These are phyloP conservation scores for Fusarium tricinctum DNA, from an alignment of 2,329 filamentous ascomycete species.

Conservation along the genomic window DNA sequence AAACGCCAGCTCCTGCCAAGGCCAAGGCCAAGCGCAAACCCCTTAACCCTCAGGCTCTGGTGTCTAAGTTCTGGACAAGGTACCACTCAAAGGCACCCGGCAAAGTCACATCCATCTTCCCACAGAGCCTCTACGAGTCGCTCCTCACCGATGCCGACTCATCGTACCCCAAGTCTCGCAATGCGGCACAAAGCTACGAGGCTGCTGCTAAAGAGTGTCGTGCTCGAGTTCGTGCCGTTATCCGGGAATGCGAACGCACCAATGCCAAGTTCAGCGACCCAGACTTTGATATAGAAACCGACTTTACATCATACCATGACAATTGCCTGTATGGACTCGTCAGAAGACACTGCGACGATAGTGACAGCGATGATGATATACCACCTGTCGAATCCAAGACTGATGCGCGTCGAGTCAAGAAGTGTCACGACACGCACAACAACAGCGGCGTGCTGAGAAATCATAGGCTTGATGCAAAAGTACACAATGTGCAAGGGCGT, in stretches of 20 bases:
- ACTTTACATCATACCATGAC: conserved; percentile 52
- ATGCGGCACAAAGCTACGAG: conserved; percentile 60
- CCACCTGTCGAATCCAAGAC: background rate
- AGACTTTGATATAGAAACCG: conserved; percentile 60
- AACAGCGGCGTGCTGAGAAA: conserved; percentile 30
- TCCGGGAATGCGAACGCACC: conserved; percentile 59
- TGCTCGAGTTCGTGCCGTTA: conserved; percentile 57
- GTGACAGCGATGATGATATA: conserved; percentile 29
- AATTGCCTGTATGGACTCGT: conserved; percentile 58
- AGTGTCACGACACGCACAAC: conserved; percentile 29
- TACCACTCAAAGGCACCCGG: conserved; percentile 59
- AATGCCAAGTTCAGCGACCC: conserved; percentile 62
- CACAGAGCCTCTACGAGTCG: conserved; percentile 57
- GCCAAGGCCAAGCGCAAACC: conserved; percentile 43
- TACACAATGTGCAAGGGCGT: conserved; percentile 28
- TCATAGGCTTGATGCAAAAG: conserved; percentile 33
- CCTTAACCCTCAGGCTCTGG: conserved; percentile 56
- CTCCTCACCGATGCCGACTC: conserved; percentile 44
- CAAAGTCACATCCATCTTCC: conserved; percentile 62
- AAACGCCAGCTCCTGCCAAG: conserved; percentile 17
- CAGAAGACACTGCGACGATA: conserved; percentile 33
- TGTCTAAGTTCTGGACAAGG: conserved; percentile 59
- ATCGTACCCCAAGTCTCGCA: conserved; percentile 50
- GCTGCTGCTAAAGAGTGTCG: conserved; percentile 58
- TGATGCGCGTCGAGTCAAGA: conserved; percentile 28